A percentile compares a stretch with the other conserved stretches of the same genome.
Conservation (phyloP, 2,329 filamentous ascomycete genomes). For the Xylaria sp. region DNA sequence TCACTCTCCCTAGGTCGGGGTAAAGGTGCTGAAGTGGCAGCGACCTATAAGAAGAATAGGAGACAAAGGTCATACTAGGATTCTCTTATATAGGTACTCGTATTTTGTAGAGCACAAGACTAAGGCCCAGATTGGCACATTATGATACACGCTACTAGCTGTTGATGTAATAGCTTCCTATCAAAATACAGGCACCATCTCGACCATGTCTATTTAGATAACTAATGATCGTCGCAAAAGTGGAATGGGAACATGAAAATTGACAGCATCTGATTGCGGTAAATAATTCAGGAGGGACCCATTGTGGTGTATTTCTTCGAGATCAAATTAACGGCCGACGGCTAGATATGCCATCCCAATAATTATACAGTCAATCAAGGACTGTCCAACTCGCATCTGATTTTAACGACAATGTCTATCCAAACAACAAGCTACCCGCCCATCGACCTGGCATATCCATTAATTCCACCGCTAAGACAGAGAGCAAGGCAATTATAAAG, state of each 20-base stretch:
- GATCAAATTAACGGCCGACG: background rate
- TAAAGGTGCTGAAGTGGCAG: background rate
- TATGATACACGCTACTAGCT: background rate
- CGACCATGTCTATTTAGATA: too few species aligned
- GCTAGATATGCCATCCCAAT: background rate
- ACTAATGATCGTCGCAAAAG: background rate
- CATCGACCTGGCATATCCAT: background rate
- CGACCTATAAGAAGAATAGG: background rate
- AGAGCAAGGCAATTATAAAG: background rate
- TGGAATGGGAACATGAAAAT: background rate
- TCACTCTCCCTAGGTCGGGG: background rate
- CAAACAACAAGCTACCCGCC: slow-evolving; percentile 1
- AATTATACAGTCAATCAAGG: background rate
- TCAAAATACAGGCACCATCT: too few species aligned
- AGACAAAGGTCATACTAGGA: background rate
- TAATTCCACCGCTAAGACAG: background rate
- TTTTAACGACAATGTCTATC: slow-evolving; percentile 1
- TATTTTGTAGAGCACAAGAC: background rate
- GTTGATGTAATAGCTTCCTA: too few species aligned
- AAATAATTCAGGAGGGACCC: background rate
- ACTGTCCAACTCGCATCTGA: slow-evolving; percentile 10
- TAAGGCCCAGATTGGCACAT: background rate
- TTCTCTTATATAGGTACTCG: background rate
- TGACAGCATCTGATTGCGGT: too few species aligned
- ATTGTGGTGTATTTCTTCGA: background rate